These are phyloP conservation scores for Pichia thaimueangensis DNA, from an alignment of 805 yeast species.

Conservation along the genomic window DNA sequence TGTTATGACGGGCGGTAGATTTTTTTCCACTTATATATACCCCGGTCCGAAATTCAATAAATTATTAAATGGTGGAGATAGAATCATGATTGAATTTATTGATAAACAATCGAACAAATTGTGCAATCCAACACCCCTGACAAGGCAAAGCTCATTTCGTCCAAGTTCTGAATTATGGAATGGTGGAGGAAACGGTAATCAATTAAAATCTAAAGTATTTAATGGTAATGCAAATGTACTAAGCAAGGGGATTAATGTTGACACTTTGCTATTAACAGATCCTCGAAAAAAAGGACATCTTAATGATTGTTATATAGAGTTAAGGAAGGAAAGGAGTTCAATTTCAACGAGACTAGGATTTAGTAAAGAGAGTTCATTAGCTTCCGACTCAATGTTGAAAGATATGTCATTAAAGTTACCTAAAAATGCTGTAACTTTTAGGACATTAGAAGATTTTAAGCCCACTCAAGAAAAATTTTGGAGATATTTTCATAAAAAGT, in stretches of 20 bases:
- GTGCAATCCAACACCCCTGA: not conserved
- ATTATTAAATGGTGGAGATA: slow-evolving; percentile 35
- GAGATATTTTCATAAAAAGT: slow-evolving; percentile 18
- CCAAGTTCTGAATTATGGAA: slow-evolving; percentile 11
- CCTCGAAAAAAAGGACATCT: slow-evolving; percentile 26
- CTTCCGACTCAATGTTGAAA: slow-evolving; percentile 36
- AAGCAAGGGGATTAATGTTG: slow-evolving; percentile 16
- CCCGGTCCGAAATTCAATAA: slow-evolving; percentile 50
- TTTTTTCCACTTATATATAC: slow-evolving; percentile 68
- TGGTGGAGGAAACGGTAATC: not conserved
- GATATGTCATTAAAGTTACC: slow-evolving; percentile 56
- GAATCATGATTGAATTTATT: slow-evolving; percentile 46
- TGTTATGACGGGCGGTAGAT: slow-evolving; percentile 63
- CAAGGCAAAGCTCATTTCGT: slow-evolving; percentile 9
- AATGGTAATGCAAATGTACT: not conserved
- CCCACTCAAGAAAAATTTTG: slow-evolving; percentile 26
- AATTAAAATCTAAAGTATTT: slow-evolving; percentile 6
- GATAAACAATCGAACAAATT: not conserved
- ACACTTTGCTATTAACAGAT: slow-evolving; percentile 11
- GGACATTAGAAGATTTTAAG: slow-evolving; percentile 32
- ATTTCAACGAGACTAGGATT: slow-evolving; percentile 37
- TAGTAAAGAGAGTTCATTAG: slow-evolving; percentile 29
- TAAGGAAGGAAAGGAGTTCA: slow-evolving; percentile 37
- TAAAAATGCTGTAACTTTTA: slow-evolving; percentile 40
- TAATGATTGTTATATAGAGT: slow-evolving; percentile 25